Percentiles rank a stretch among this genome's conserved stretches.
Conservation (phyloP, 192 early-diverging fungal genomes). For the Geosiphon pyriformis region DNA sequence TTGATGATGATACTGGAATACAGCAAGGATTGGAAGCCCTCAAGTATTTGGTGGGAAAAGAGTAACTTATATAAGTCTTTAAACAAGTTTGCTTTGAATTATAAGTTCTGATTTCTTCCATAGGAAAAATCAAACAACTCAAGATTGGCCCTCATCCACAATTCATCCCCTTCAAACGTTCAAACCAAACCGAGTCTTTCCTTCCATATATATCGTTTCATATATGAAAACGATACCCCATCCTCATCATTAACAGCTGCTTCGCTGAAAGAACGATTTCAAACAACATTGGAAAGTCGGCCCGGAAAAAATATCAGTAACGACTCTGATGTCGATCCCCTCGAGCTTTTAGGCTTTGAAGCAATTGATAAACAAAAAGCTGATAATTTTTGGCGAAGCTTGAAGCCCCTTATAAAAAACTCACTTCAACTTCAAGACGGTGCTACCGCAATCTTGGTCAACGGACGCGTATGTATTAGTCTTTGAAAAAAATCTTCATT, state of each 20-base stretch:
- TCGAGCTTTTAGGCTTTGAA: too few species aligned
- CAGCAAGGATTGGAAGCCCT: slow-evolving; percentile 48
- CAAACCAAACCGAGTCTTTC: neutral
- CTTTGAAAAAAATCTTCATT: neutral
- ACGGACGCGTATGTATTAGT: slow-evolving; percentile 50
- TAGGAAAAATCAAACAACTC: slow-evolving; percentile 31
- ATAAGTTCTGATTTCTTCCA: neutral
- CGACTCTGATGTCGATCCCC: too few species aligned
- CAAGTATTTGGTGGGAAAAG: slow-evolving; percentile 33
- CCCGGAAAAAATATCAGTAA: neutral
- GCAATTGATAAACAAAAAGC: neutral
- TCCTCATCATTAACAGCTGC: neutral
- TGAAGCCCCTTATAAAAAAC: slow-evolving; percentile 22
- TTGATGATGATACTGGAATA: slow-evolving; percentile 46
- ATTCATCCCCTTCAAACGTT: slow-evolving; percentile 23
- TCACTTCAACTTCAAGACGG: slow-evolving; percentile 17
- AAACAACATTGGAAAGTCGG: neutral
- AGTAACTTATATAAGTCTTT: too few species aligned
- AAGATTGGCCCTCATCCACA: slow-evolving; percentile 52
- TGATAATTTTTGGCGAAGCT: slow-evolving; percentile 3
- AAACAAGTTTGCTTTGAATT: too few species aligned
- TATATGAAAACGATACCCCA: neutral
- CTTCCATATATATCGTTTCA: slow-evolving; percentile 4
- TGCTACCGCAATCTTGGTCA: slow-evolving; percentile 45
- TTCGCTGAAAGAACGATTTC: neutral